Percentiles rank a stretch among this genome's conserved stretches.
Evolutionary conservation across 1,139 yeast genomes (phyloP).

Genomic region (Yamadazyma dendronema): DNA sequence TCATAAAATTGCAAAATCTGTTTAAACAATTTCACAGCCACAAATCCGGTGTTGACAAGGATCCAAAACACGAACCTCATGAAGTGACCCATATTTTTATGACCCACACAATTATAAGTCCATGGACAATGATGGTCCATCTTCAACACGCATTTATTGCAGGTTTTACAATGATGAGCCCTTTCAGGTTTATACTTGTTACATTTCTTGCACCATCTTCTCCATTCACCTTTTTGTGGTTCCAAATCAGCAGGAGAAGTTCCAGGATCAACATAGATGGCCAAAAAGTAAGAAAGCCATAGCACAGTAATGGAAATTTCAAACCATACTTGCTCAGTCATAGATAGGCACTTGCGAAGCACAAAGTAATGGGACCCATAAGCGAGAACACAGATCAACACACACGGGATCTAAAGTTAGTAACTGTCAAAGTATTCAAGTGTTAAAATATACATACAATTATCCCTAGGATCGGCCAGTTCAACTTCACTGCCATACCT

Average conservation of each 20-base stretch:
- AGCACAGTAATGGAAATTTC: constrained; percentile 52
- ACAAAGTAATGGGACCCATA: constrained; percentile 63
- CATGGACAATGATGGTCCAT: constrained; percentile 98
- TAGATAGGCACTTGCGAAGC: constrained; percentile 43
- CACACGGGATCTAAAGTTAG: constrained; percentile 57
- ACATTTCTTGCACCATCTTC: constrained; percentile 60
- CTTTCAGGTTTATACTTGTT: constrained; percentile 90
- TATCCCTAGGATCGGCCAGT: constrained; percentile 54
- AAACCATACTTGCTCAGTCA: constrained; percentile 43
- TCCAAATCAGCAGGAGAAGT: constrained; percentile 42
- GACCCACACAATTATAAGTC: constrained; percentile 90
- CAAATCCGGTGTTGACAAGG: constrained; percentile 51
- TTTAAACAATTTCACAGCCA: constrained; percentile 40
- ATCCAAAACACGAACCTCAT: constrained; percentile 75
- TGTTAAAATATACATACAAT: constrained; percentile 32
- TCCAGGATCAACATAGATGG: constrained; percentile 62
- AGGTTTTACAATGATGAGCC: constrained; percentile 81
- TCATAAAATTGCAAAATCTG: constrained; percentile 49
- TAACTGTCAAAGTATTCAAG: constrained; percentile 2
- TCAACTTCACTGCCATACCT: constrained; percentile 39
- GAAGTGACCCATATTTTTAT: constrained; percentile 77
- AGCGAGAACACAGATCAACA: constrained; percentile 60
- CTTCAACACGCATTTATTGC: constrained; percentile 66
- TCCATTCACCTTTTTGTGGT: constrained; percentile 32
- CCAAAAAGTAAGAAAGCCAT: constrained; percentile 68